A percentile compares a stretch with the other conserved stretches of the same genome.
Evolutionary conservation across 495 filamentous ascomycete genomes (phyloP).

Genomic region (Penicillium odoratum): DNA sequence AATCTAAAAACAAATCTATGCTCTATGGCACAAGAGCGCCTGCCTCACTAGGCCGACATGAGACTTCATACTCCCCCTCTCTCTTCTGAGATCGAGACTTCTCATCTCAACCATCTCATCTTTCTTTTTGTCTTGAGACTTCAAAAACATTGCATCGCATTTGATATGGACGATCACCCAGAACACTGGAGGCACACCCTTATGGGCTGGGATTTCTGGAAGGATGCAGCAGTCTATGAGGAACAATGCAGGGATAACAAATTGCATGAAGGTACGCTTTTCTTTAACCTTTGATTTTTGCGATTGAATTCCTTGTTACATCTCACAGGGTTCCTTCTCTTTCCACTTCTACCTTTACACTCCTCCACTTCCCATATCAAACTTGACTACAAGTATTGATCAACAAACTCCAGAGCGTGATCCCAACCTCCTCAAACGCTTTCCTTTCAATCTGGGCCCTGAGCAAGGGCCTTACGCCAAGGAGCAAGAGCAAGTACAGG

Average conservation of each 20-base stretch:
- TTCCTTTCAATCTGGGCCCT: constrained; percentile 32
- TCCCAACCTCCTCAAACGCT: constrained; percentile 24
- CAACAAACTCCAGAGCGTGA: constrained; percentile 2
- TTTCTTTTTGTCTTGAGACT: neutral
- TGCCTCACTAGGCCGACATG: constrained; percentile 5
- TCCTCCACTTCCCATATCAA: neutral
- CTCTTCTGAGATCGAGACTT: neutral
- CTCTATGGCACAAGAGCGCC: constrained; percentile 2
- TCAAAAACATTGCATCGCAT: neutral
- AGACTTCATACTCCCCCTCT: neutral
- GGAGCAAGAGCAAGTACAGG: neutral
- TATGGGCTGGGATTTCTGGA: constrained; percentile 35
- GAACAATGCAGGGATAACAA: neutral
- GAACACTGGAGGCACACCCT: constrained; percentile 34
- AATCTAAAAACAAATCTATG: neutral
- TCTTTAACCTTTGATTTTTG: neutral
- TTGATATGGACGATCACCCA: constrained; percentile 27
- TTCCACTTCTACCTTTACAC: neutral
- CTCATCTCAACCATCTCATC: neutral
- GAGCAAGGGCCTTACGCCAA: constrained; percentile 13
- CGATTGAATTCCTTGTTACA: neutral
- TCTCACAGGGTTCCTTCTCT: neutral
- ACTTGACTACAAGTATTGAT: neutral
- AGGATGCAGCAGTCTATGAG: constrained; percentile 20
- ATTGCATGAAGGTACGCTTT: constrained; percentile 6